Evolutionary conservation across 768 basidiomycete genomes (phyloP), one percentile per base, ranked within the genome.

Genomic region (Podaxis sp.): DNA sequence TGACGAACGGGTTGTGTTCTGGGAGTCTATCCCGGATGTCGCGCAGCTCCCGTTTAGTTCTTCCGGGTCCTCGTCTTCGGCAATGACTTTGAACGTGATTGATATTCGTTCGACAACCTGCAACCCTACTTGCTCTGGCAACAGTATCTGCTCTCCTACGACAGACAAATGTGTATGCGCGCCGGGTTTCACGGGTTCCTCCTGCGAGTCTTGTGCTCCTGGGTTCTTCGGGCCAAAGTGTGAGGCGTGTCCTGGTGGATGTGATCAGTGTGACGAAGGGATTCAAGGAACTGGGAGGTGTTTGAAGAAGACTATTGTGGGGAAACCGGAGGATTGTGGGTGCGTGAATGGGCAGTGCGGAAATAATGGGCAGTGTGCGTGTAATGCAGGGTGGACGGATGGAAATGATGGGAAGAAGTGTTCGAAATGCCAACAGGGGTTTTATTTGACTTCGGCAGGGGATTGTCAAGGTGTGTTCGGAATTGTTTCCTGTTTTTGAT

Each of bases 341-440:
- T 96, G 94, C 69, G 65, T 88, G 55, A 95, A 95, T 68, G 94
- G 94, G 2, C 73, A 84, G 50, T 96, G 94, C 73, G 82, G 82
- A 1, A 66, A 82, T 0, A 82, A 83, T 60, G 87, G 90, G 0
- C 84, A 88, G 64, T 95, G 94, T 69, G 73, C 82, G 3, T 96
- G 94, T 71, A 87, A 88, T 66, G 71, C 86, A 0, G 94, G 94
- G 0, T 96, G 90, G 89, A 84, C 84, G 1, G 82, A 84, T 0
- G 86, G 81, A 1, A 76, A 77, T 52, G 88, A 91, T 67, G 91
- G 92, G 6, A 93, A 89, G 0, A 82, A 85, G 12, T 96, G 93
- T 71, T 85, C 90, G 11, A 78, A 84, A 57, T 96, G 94, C 69
- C 81, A 84, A 1, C 63, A 78, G 17, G 94, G 93, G 0, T 95